Evolutionary conservation across 2,329 filamentous ascomycete genomes (phyloP).

Genomic region (Fusarium brachygibbosum): DNA sequence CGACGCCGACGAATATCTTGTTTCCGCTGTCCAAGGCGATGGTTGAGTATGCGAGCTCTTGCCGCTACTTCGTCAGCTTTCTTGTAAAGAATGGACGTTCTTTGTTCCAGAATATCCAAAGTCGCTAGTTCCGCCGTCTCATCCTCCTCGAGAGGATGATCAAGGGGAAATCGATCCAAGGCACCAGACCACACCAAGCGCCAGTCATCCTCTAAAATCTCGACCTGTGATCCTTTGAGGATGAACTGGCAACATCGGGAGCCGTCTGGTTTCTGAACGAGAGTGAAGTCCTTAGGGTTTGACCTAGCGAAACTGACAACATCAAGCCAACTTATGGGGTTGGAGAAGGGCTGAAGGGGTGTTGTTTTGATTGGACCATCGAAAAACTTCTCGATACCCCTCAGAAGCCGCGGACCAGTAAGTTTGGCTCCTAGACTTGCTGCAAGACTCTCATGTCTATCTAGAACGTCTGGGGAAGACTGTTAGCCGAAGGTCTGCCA

Average conservation of each 20-base stretch:
- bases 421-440: slow-evolving; percentile 87
- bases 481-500: slow-evolving; percentile 19
- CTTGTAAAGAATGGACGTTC: slow-evolving; percentile 81
- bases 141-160: slow-evolving; percentile 85
- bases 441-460: slow-evolving; percentile 87
- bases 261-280: slow-evolving; percentile 77
- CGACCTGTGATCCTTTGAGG: slow-evolving; percentile 83
- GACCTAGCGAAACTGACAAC: slow-evolving; percentile 86
- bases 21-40: slow-evolving; percentile 68
- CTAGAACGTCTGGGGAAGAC: slow-evolving; percentile 74
- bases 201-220: slow-evolving; percentile 91
- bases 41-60: slow-evolving; percentile 80
- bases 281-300: slow-evolving; percentile 81
- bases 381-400: slow-evolving; percentile 88
- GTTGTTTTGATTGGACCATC: slow-evolving; percentile 77
- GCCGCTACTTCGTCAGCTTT: slow-evolving; percentile 79
- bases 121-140: slow-evolving; percentile 88
- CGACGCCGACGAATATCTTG: slow-evolving; percentile 51
- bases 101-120: slow-evolving; percentile 85
- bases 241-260: slow-evolving; percentile 83
- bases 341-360: slow-evolving; percentile 68
- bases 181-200: slow-evolving; percentile 85
- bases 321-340: slow-evolving; percentile 83
- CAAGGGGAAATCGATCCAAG: slow-evolving; percentile 81
- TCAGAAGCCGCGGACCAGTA: slow-evolving; percentile 84